Conservation (phyloP, 1,284 basidiomycete genomes). For the Hemileia vastatrix region DNA sequence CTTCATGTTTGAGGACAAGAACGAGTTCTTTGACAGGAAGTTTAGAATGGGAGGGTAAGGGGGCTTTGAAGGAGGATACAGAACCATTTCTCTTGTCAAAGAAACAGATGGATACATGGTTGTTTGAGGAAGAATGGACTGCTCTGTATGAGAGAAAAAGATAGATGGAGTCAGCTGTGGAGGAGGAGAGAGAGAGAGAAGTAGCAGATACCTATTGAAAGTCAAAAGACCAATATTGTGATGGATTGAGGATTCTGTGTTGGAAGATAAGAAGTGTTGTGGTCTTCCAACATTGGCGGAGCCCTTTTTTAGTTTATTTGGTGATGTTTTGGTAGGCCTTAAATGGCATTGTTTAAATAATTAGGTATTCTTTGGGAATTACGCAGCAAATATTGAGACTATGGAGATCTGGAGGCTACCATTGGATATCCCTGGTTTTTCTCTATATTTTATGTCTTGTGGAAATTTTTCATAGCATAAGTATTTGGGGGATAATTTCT, state of each 20-base stretch:
- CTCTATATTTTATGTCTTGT: too few species aligned
- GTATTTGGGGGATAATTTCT: too few species aligned
- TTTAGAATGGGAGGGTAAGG: neutral
- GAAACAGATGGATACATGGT: constrained; percentile 16
- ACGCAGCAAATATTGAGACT: too few species aligned
- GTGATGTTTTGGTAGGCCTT: too few species aligned
- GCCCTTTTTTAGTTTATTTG: too few species aligned
- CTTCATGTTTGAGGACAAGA: constrained; percentile 18
- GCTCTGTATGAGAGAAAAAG: constrained; percentile 1
- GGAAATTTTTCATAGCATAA: too few species aligned
- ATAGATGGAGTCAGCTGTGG: neutral
- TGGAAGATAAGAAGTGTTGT: constrained; percentile 10
- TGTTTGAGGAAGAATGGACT: constrained; percentile 11
- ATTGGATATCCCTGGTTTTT: too few species aligned
- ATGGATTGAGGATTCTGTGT: constrained; percentile 1
- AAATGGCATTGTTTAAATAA: too few species aligned
- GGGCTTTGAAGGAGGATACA: neutral
- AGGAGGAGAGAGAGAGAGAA: neutral
- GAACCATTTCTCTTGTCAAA: constrained; percentile 18
- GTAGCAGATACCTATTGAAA: constrained; percentile 7
- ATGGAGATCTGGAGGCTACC: too few species aligned
- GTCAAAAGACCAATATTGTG: constrained; percentile 11
- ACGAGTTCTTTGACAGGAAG: constrained; percentile 10
- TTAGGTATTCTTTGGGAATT: too few species aligned
- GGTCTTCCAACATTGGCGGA: too few species aligned